These are phyloP conservation scores for Cephaloascus fragrans DNA, from an alignment of 805 yeast genomes.

Conservation along the genomic window DNA sequence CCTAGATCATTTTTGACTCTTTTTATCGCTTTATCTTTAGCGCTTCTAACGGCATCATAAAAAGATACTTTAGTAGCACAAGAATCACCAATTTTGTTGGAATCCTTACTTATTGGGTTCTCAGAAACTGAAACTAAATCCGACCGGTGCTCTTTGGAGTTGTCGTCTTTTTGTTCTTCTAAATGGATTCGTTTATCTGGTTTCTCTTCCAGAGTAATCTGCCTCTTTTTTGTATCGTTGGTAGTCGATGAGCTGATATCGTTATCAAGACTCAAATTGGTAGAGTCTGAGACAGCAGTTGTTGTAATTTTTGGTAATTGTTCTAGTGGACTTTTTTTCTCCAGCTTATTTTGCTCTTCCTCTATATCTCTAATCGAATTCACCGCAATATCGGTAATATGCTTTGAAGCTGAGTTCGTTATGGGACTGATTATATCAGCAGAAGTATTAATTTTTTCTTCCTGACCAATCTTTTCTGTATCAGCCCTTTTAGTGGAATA, in stretches of 20 bases:
- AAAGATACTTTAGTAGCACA: slow-evolving; percentile 7
- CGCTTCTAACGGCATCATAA: slow-evolving; percentile 19
- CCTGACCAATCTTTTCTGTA: neutral
- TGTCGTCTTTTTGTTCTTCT: neutral
- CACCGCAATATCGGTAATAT: neutral
- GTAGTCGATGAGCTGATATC: neutral
- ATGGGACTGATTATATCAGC: neutral
- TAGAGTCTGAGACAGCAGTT: neutral
- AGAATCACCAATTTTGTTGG: neutral
- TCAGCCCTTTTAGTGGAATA: neutral
- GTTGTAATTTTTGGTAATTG: too few species aligned
- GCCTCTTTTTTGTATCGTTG: neutral
- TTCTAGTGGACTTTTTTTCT: too few species aligned
- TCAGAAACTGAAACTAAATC: neutral
- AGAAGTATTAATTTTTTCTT: neutral
- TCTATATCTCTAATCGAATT: neutral
- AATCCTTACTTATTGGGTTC: too few species aligned
- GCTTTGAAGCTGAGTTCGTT: neutral
- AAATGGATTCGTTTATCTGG: neutral
- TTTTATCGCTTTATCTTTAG: slow-evolving; percentile 16
- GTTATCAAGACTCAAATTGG: neutral
- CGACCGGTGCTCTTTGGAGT: neutral
- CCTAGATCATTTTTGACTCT: slow-evolving; percentile 13
- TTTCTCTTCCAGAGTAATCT: neutral
- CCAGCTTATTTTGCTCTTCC: too few species aligned